These are phyloP conservation scores for Trichodelitschia bisporula DNA, from an alignment of 495 filamentous ascomycete species.

Conservation along the genomic window DNA sequence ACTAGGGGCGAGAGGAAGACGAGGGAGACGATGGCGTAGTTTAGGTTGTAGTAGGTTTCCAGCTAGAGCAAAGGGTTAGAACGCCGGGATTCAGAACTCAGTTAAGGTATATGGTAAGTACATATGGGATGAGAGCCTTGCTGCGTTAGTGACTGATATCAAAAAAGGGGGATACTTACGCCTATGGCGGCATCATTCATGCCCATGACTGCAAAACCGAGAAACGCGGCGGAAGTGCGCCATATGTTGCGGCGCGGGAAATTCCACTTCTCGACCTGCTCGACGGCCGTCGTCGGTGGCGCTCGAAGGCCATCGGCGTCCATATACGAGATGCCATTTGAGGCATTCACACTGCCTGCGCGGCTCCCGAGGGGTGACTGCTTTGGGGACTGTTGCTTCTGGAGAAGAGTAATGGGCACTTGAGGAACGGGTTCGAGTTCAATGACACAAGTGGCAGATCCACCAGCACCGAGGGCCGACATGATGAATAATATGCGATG, in stretches of 20 bases:
- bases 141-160: neutral
- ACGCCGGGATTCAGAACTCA: neutral
- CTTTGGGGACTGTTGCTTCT: neutral
- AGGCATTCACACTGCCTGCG: neutral
- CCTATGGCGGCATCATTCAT: slow-evolving; percentile 64
- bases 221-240: slow-evolving; percentile 40
- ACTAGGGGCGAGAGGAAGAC: slow-evolving; percentile 35
- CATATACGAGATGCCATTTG: neutral
- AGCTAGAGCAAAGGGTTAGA: slow-evolving; percentile 41
- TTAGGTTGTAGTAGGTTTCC: slow-evolving; percentile 30
- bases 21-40: slow-evolving; percentile 34
- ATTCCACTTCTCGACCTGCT: slow-evolving; percentile 38
- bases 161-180: slow-evolving; percentile 21
- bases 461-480: too few species aligned
- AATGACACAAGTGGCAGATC: slow-evolving; percentile 2
- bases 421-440: too few species aligned
- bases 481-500: too few species aligned
- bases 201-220: slow-evolving; percentile 55
- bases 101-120: neutral
- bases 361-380: slow-evolving; percentile 2
- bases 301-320: slow-evolving; percentile 16
- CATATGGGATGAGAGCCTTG: neutral
- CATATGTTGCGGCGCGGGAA: slow-evolving; percentile 35
- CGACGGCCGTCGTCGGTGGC: slow-evolving; percentile 15
- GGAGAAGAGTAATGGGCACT: too few species aligned